Conservation (phyloP, 495 filamentous ascomycete species). For the Aspergillus biplanus region DNA sequence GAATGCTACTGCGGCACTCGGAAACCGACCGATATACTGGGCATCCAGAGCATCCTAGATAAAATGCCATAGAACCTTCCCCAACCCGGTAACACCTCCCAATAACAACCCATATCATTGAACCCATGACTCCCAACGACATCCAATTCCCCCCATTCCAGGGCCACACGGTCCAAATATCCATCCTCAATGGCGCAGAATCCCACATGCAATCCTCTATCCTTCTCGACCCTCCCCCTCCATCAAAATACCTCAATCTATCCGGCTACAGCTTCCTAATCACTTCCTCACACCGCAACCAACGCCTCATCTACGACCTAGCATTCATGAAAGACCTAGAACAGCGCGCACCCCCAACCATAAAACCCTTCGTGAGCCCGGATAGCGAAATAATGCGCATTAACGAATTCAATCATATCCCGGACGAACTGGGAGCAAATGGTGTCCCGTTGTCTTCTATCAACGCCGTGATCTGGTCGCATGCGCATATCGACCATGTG, state of each 20-base stretch:
- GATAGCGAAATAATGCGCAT: neutral
- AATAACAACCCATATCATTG: neutral
- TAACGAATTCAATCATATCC: neutral
- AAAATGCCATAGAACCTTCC: neutral
- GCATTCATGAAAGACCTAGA: slow-evolving; percentile 4
- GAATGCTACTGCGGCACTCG: neutral
- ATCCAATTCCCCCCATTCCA: neutral
- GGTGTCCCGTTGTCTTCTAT: neutral
- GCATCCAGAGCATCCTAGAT: neutral
- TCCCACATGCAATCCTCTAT: neutral
- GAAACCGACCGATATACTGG: neutral
- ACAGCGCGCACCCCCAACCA: neutral
- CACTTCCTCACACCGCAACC: neutral
- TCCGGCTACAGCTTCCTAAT: neutral
- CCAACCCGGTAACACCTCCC: neutral
- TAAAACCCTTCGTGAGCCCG: neutral
- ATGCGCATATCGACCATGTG: neutral
- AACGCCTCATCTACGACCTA: neutral
- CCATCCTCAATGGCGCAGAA: neutral
- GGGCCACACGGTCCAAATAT: neutral
- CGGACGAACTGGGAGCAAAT: neutral
- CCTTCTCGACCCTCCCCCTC: neutral
- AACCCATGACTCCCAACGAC: neutral
- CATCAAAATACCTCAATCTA: neutral
- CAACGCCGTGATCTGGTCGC: neutral